Base-by-base conservation (phyloP, 768 basidiomycete genomes). In the Daedaleopsis sinensis region DNA sequence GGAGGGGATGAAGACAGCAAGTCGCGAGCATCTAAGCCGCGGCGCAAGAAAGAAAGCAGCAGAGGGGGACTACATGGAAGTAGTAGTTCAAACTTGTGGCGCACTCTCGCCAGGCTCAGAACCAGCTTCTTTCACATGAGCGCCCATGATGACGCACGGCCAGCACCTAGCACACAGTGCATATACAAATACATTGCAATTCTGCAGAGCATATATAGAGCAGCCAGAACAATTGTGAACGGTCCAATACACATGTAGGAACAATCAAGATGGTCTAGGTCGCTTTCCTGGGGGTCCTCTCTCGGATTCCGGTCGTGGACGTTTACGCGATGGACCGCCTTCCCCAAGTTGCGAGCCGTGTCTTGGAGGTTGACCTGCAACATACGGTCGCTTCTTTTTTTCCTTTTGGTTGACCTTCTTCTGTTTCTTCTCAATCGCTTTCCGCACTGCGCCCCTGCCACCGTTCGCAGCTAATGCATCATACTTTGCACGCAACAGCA, bases 371-470 rank as follows among this genome's bases (percentile, higher is more conserved):
- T 56, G 49, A 0, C 63, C 63, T 2, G 55, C 18, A 2, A 79
- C 70, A 71, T 87, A 89, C 13, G 95, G 95, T 55, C 93, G 79
- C 58, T 83, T 87, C 68, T 85, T 90, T 76, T 96, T 96, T 79
- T 96, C 95, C 73, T 91, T 94, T 74, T 94, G 92, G 53, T 82
- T 82, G 19, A 89, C 78, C 79, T 95, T 96, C 73, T 85, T 92
- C 74, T 91, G 87, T 73, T 87, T 94, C 82, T 91, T 96, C 67
- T 92, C 92, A 32, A 96, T 86, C 6, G 86, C 92, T 74, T 90
- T 94, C 71, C 90, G 92, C 55, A 96, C 91, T 0, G 93, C 93
- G 4, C 80, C 76, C 65, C 84, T 86, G 9, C 96, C 94, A 5
- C 94, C 94, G 58, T 83, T 78, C 18, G 82, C 81, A 5, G 90